Evolutionary conservation across 306 rosid genomes (phyloP).

Genomic region (barrel medic (Medicago truncatula)): MtrunA17r5.0-ANR NC_053046.1:16141001-16141500

Average conservation of each 20-base stretch:
- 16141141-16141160: slow-evolving; percentile 28
- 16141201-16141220: slow-evolving; percentile 24
- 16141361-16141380: slow-evolving; percentile 89
- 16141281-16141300: slow-evolving; percentile 99
- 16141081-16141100: slow-evolving; percentile 48
- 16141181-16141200: not conserved
- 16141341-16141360: slow-evolving; percentile 91
- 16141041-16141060: slow-evolving; percentile 16
- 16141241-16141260: slow-evolving; percentile 52
- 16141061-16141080: not conserved
- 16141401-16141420: slow-evolving; percentile 96
- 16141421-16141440: slow-evolving; percentile 97
- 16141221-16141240: slow-evolving; percentile 22
- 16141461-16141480: slow-evolving; percentile 93
- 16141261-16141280: slow-evolving; percentile 88
- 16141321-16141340: slow-evolving; percentile 92
- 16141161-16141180: slow-evolving; percentile 44
- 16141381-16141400: slow-evolving; percentile 99
- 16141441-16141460: slow-evolving; percentile 98
- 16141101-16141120: slow-evolving; percentile 17
- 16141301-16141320: slow-evolving; percentile 96
- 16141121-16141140: slow-evolving; percentile 52
- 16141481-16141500: slow-evolving; percentile 93
- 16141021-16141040: not conserved
- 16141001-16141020: slow-evolving; percentile 13